phyloP scores from a whole-genome alignment of 257 asterid genomes.

The Przewalskia tangutica region DNA sequence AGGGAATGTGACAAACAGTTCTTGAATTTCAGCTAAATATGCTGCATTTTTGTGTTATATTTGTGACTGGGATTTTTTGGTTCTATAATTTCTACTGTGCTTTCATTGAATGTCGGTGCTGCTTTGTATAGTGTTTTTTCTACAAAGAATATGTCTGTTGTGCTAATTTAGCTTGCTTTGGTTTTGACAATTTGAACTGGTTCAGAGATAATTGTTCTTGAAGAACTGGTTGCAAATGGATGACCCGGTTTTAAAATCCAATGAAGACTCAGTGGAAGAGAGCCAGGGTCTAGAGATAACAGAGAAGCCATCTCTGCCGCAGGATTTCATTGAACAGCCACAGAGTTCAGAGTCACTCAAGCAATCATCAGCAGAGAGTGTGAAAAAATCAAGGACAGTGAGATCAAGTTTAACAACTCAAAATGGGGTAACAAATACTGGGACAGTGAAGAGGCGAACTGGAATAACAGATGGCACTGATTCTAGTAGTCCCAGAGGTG shows the following conservation, averaged over 20 bases:
- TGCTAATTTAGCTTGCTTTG: constrained; percentile 1
- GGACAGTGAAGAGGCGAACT: constrained; percentile 26
- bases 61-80: neutral
- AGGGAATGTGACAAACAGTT: neutral
- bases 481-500: constrained; percentile 23
- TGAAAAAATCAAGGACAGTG: constrained; percentile 23
- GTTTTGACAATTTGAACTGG: neutral
- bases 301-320: constrained; percentile 1
- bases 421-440: constrained; percentile 21
- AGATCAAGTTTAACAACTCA: constrained; percentile 24
- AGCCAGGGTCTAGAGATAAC: neutral
- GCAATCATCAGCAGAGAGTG: constrained; percentile 29
- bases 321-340: constrained; percentile 25
- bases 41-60: neutral
- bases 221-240: neutral
- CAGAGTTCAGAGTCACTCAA: constrained; percentile 13
- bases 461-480: constrained; percentile 27
- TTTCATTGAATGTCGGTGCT: neutral
- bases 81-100: neutral
- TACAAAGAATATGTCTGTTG: neutral
- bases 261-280: neutral
- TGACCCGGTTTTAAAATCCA: neutral
- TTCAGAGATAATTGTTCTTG: neutral
- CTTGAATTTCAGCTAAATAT: neutral
- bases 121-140: neutral